Evolutionary conservation across 768 basidiomycete genomes (phyloP).

Genomic region (Tylopilus plumbeoviolaceoides): DNA sequence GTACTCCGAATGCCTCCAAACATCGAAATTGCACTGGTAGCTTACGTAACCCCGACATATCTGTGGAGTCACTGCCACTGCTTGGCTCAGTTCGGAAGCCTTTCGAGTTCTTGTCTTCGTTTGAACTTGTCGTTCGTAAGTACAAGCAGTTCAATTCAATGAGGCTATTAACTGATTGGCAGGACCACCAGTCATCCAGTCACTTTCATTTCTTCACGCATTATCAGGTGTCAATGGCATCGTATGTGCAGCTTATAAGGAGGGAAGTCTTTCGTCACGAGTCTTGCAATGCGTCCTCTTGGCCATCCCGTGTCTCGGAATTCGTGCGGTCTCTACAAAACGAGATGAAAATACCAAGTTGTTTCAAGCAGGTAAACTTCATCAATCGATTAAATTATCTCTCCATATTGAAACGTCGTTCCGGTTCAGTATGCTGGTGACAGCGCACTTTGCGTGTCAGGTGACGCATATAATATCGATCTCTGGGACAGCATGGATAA

Average conservation of each 20-base stretch:
- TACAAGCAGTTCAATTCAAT: too few species aligned
- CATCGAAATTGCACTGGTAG: too few species aligned
- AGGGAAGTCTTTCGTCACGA: not conserved
- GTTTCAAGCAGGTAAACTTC: not conserved
- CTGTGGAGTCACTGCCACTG: too few species aligned
- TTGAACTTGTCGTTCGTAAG: too few species aligned
- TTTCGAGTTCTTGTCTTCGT: too few species aligned
- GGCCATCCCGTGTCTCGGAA: not conserved
- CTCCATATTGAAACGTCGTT: not conserved
- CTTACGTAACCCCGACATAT: too few species aligned
- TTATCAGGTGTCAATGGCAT: not conserved
- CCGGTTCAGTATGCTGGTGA: not conserved
- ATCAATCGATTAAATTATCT: not conserved
- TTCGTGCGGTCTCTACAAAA: not conserved
- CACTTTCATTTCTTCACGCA: not conserved
- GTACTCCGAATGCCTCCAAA: too few species aligned
- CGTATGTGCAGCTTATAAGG: not conserved
- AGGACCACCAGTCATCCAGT: too few species aligned
- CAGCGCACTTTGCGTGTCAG: not conserved
- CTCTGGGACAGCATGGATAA: not conserved
- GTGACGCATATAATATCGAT: not conserved
- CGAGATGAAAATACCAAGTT: conserved; percentile 1
- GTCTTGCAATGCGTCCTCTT: not conserved
- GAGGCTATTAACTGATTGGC: too few species aligned
- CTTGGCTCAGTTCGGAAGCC: too few species aligned